Percentiles rank a stretch among this genome's conserved stretches.
These are phyloP conservation scores for Candida broadrunensis DNA, from an alignment of 805 yeast species.

Conservation along the genomic window DNA sequence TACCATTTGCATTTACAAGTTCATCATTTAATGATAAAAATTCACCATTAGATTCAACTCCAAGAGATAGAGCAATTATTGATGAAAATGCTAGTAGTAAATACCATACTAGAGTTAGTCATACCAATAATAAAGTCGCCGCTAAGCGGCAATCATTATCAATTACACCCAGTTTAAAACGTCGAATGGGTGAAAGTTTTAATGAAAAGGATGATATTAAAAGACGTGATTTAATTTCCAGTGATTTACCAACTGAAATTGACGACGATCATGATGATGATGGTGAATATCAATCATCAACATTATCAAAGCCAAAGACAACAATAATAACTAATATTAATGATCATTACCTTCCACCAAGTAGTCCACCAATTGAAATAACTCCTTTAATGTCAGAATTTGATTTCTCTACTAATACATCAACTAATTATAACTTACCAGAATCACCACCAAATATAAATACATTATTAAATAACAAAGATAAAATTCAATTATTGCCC, in stretches of 20 bases:
- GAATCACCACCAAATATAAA: constrained; percentile 25
- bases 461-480: background rate
- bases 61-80: constrained; percentile 34
- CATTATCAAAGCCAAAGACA: constrained; percentile 4
- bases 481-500: constrained; percentile 10
- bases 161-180: constrained; percentile 31
- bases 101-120: constrained; percentile 41
- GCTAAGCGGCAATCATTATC: constrained; percentile 15
- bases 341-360: constrained; percentile 21
- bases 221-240: constrained; percentile 20
- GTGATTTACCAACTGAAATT: constrained; percentile 16
- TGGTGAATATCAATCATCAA: constrained; percentile 4
- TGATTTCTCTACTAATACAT: constrained; percentile 23
- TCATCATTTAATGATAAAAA: constrained; percentile 30
- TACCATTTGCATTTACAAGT: constrained; percentile 50
- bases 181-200: constrained; percentile 43
- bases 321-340: background rate
- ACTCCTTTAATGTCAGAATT: constrained; percentile 27
- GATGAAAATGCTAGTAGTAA: constrained; percentile 45
- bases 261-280: constrained; percentile 13
- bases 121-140: constrained; percentile 4
- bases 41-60: constrained; percentile 35
- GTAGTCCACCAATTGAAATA: constrained; percentile 37
- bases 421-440: constrained; percentile 17
- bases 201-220: constrained; percentile 40